Evolutionary conservation across 768 basidiomycete species (phyloP), one percentile per base, ranked within the genome.

Genomic region (Pleurotus salmoneostramineus): DNA sequence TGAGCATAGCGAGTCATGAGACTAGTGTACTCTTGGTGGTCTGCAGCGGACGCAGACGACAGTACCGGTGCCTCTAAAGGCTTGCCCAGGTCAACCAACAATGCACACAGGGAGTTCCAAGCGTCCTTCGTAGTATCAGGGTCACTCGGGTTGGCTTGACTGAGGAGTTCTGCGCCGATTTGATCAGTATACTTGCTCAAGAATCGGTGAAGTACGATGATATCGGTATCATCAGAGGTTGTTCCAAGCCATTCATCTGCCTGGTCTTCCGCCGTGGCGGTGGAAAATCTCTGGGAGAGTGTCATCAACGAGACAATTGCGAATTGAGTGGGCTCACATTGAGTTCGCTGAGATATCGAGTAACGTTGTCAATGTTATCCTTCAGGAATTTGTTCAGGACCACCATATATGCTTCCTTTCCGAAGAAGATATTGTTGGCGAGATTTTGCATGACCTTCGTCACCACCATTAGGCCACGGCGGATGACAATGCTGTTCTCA

Each of bases 381-480:
- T 77, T 75, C 32, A 93, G 71, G 72, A 94, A 94, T 10, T 80
- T 76, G 68, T 95, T 95, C 58, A 95, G 69, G 35, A 82, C 77
- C 32, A 83, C 83, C 91, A 95, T 93, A 64, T 93, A 87, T 3
- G 85, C 82, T 64, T 96, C 94, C 69, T 95, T 95, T 8, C 90
- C 92, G 63, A 96, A 96, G 65, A 92, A 85, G 50, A 95, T 88
- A 63, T 97, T 96, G 72, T 97, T 98, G 15, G 94, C 94, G 33
- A 97, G 72, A 65, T 93, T 95, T 71, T 96, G 94, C 47, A 97
- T 87, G 57, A 95, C 86, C 73, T 95, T 97, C 45, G 93, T 91
- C 61, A 97, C 88, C 48, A 91, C 75, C 79, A 91, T 87, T 11
- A 96, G 75, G 14, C 91, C 93, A 43, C 89, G 84, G 14, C 91